Percentiles rank a stretch among this genome's conserved stretches.
phyloP scores from a whole-genome alignment of 1,284 basidiomycete genomes.

The Apiotrichum montevideense region DNA sequence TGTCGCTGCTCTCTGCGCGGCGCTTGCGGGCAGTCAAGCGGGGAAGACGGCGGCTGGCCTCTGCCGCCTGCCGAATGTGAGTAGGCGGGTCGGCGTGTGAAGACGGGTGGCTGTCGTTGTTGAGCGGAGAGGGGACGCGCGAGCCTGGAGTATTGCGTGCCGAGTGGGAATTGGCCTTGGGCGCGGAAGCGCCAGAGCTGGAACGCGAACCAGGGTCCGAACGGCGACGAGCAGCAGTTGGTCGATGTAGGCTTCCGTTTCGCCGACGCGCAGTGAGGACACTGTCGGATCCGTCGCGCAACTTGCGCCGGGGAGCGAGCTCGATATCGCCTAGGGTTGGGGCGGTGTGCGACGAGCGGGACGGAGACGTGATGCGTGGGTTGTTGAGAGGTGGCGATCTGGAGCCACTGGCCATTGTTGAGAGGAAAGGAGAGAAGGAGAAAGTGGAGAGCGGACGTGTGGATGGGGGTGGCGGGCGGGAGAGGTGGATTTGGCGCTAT shows the following conservation, averaged over 20 bases:
- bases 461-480: too few relatives aligned
- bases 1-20: background rate
- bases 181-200: background rate
- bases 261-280: background rate
- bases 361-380: background rate
- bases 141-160: too few relatives aligned
- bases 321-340: slow-evolving; percentile 28
- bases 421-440: background rate
- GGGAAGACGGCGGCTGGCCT: slow-evolving; percentile 11
- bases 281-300: slow-evolving; percentile 25
- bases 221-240: background rate
- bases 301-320: slow-evolving; percentile 24
- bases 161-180: too few relatives aligned
- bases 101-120: background rate
- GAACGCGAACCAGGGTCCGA: background rate
- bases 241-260: background rate
- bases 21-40: slow-evolving; percentile 1
- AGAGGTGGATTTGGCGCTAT: too few relatives aligned
- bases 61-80: background rate
- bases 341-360: background rate
- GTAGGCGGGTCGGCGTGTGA: background rate
- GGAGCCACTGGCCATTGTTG: background rate
- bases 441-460: background rate
- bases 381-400: background rate
- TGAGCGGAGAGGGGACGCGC: background rate